Evolutionary conservation across 495 filamentous ascomycete species (phyloP).

Genomic region (Bacidia gigantensis): DNA sequence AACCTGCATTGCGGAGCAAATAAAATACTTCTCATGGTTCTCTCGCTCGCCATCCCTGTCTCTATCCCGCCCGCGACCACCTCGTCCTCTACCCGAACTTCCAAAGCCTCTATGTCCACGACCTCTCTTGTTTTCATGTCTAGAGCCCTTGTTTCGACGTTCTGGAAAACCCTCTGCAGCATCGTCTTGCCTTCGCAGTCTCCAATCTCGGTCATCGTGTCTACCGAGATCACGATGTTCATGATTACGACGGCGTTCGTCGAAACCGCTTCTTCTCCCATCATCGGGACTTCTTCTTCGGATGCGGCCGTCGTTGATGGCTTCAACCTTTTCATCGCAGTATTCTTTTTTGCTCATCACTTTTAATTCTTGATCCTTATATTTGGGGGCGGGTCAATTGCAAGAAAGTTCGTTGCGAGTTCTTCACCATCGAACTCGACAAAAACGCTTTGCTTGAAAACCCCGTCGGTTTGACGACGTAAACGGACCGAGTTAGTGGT

Average conservation of each 20-base stretch:
- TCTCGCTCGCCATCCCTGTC: conserved; percentile 20
- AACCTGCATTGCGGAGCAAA: neutral
- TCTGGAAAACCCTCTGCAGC: conserved; percentile 46
- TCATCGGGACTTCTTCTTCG: conserved; percentile 33
- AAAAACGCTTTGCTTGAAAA: conserved; percentile 90
- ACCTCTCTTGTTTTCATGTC: neutral
- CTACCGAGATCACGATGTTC: conserved; percentile 5
- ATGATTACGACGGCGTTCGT: conserved; percentile 15
- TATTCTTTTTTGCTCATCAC: conserved; percentile 86
- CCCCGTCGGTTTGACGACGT: conserved; percentile 51
- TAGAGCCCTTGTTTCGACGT: conserved; percentile 18
- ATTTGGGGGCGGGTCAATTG: conserved; percentile 69
- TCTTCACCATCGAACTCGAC: conserved; percentile 76
- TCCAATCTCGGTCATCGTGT: conserved; percentile 49
- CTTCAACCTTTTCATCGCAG: conserved; percentile 57
- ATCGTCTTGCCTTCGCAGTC: conserved; percentile 51
- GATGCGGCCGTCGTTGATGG: conserved; percentile 61
- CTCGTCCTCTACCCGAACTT: conserved; percentile 24
- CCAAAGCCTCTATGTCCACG: conserved; percentile 26
- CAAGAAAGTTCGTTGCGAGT: conserved; percentile 61
- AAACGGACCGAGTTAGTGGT: conserved; percentile 73
- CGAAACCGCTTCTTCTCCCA: conserved; percentile 11
- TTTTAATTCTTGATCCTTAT: conserved; percentile 54
- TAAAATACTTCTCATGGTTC: conserved; percentile 26
- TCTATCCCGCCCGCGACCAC: conserved; percentile 24